Percentiles rank a stretch among this genome's conserved stretches.
Evolutionary conservation across 257 asterid genomes (phyloP).

Genomic region (Solanum dulcamara): DNA sequence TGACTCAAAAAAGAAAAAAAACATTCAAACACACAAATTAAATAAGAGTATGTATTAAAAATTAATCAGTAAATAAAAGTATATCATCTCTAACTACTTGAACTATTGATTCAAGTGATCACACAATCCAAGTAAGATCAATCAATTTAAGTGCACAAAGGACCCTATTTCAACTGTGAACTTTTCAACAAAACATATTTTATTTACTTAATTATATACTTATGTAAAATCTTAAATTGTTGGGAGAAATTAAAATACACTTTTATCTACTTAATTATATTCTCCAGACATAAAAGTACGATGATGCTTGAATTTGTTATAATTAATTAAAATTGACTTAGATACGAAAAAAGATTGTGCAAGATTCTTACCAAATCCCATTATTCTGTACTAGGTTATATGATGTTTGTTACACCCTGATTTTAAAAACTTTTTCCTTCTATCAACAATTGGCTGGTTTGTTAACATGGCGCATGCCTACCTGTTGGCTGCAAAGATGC

Average conservation of each 20-base stretch:
- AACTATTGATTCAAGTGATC: not conserved
- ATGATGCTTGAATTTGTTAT: not conserved
- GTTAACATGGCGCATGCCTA: not conserved
- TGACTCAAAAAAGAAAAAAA: not conserved
- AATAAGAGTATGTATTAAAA: not conserved
- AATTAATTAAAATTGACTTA: not conserved
- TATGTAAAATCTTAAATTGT: not conserved
- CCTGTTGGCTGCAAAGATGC: not conserved
- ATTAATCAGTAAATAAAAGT: not conserved
- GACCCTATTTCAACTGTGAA: not conserved
- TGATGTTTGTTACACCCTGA: not conserved
- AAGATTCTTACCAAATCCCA: not conserved
- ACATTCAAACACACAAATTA: not conserved
- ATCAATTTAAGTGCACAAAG: not conserved
- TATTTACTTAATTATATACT: not conserved
- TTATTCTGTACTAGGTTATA: not conserved
- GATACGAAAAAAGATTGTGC: not conserved
- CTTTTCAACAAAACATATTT: not conserved
- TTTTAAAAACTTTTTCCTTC: not conserved
- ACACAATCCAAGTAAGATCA: not conserved
- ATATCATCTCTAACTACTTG: not conserved
- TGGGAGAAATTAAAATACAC: rapidly evolving
- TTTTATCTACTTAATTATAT: not conserved
- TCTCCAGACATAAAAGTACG: not conserved
- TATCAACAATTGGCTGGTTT: not conserved